Evolutionary conservation across 1,139 yeast species (phyloP).

Genomic region (Saccharomyces hybrid): DNA sequence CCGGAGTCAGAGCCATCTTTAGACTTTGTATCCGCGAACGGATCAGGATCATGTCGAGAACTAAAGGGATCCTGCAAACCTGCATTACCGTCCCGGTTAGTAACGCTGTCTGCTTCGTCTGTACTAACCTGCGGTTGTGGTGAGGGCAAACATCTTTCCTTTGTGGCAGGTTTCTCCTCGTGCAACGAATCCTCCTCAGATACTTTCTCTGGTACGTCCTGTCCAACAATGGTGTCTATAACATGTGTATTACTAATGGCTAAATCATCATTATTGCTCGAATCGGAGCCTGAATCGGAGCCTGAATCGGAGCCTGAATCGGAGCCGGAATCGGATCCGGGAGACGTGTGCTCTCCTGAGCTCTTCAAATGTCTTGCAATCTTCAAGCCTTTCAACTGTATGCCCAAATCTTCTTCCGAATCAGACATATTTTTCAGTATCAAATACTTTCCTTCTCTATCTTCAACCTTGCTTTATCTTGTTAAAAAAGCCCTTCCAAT

Average conservation of each 20-base stretch:
- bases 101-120: not conserved
- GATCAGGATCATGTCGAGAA: not conserved
- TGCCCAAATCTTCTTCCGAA: conserved; percentile 22
- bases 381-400: conserved; percentile 23
- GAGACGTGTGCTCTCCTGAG: not conserved
- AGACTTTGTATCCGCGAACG: not conserved
- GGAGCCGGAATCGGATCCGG: not conserved
- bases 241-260: not conserved
- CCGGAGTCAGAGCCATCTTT: conserved; percentile 12
- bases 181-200: not conserved
- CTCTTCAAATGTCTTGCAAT: conserved; percentile 9
- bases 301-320: too few species aligned
- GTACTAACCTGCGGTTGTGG: not conserved
- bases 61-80: not conserved
- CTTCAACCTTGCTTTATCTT: not conserved
- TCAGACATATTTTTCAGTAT: conserved; percentile 9
- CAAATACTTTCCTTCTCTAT: not conserved
- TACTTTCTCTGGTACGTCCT: not conserved
- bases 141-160: not conserved
- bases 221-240: too few species aligned
- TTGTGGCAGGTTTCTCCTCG: not conserved
- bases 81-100: not conserved
- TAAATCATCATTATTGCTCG: not conserved
- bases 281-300: not conserved
- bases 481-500: not conserved